Evolutionary conservation across 106 monocot genomes (phyloP).

Genomic region (Dendrobium huoshanense): DNA sequence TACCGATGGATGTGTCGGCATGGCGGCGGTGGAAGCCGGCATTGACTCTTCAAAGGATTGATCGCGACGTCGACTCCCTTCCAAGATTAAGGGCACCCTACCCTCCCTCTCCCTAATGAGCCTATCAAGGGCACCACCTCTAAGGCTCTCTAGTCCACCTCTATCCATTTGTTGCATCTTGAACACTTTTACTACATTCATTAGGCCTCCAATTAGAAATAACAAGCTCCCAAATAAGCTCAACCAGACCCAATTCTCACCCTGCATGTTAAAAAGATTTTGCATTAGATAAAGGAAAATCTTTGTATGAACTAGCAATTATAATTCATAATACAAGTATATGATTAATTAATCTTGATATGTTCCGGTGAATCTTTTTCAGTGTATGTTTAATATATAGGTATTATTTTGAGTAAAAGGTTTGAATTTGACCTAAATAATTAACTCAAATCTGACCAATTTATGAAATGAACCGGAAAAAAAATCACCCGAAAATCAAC

Average conservation of each 20-base stretch:
- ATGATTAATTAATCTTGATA: too few species aligned
- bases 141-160: constrained; percentile 61
- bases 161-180: constrained; percentile 81
- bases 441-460: too few species aligned
- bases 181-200: constrained; percentile 78
- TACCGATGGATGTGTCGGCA: neutral
- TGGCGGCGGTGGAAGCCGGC: neutral
- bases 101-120: constrained; percentile 50
- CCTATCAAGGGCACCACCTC: constrained; percentile 66
- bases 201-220: constrained; percentile 51
- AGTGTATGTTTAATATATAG: too few species aligned
- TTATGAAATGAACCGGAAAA: too few species aligned
- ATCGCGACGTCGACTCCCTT: constrained; percentile 10
- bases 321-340: too few species aligned
- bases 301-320: too few species aligned
- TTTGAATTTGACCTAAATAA: too few species aligned
- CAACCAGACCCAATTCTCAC: constrained; percentile 57
- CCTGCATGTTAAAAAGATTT: constrained; percentile 25
- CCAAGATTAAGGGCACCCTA: constrained; percentile 46
- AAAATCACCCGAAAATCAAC: too few species aligned
- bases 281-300: neutral
- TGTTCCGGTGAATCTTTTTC: too few species aligned
- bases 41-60: neutral
- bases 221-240: constrained; percentile 54
- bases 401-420: too few species aligned